Evolutionary conservation across 768 basidiomycete genomes (phyloP), one percentile per base, ranked within the genome.

Genomic region (Suillus plorans): DNA sequence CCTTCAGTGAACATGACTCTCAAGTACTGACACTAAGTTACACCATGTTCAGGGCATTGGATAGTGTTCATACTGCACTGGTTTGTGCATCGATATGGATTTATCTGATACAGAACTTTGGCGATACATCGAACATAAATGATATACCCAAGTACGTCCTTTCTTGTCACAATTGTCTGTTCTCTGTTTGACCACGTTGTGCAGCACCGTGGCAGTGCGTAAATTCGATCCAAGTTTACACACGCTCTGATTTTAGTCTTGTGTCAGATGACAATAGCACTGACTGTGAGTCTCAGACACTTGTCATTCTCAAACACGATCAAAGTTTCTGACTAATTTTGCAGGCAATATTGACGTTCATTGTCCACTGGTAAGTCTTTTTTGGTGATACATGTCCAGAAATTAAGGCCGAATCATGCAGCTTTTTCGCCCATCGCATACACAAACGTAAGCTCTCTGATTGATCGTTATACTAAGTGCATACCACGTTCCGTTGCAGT

Each of bases 301-400:
- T 22, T 7, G 42, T 64, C 22, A 34, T 61, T 34, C 47, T 34
- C n/a, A 22, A 2, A 16, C 14, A 4, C 3, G 16, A 5, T 47
- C n/a, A 31, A 52, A 31, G 14, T 34, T 60, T 61, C 36, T 67
- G 37, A 59, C 2, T 61, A 74, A 25, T 71, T 76, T 0, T 75
- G 78, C 78, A 67, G 83, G 84, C 82, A 1, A 68, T 81, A 34
- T 72, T 84, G 37, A 85, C 84, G 0, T 80, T 84, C 60, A 74
- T 84, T 31, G 84, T 85, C 5, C 84, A 85, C 64, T 81, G 84
- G 83, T 84, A 64, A 37, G 77, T 61, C n/a, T 28, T 10, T 10
- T 28, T 1, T 14, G 7, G 14, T 14, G 16, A 36, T 44, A n/a
- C 31, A 39, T 42, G 28, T 2, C 4, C 2, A 45, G 37, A 42